Evolutionary conservation across 2,329 filamentous ascomycete species (phyloP).

Genomic region (Blastomyces parvus): DNA sequence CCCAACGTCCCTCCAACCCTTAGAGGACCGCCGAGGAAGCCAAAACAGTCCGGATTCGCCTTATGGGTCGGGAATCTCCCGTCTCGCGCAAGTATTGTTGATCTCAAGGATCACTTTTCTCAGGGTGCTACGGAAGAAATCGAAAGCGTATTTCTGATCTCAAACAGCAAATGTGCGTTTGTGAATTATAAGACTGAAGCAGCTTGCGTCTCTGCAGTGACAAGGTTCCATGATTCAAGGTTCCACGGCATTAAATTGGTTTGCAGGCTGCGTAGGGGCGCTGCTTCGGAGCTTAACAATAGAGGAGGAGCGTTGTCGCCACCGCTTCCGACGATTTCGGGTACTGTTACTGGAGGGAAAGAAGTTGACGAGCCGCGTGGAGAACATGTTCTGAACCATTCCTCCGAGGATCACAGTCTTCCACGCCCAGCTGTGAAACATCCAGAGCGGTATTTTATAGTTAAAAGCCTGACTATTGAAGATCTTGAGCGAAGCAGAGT

Average conservation of each 20-base stretch:
- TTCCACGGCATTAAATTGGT: slow-evolving; percentile 81
- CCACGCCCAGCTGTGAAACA: slow-evolving; percentile 25
- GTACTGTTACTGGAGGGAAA: neutral
- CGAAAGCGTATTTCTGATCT: slow-evolving; percentile 86
- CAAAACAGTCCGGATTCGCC: slow-evolving; percentile 67
- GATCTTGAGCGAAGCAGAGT: slow-evolving; percentile 81
- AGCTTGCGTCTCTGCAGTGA: slow-evolving; percentile 65
- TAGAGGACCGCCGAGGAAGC: slow-evolving; percentile 57
- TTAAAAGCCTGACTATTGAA: slow-evolving; percentile 86
- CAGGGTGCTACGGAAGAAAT: slow-evolving; percentile 63
- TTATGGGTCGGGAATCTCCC: slow-evolving; percentile 95
- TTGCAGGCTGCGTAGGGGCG: slow-evolving; percentile 59
- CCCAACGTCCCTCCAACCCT: slow-evolving; percentile 32
- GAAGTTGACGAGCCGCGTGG: neutral
- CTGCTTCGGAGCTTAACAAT: slow-evolving; percentile 47
- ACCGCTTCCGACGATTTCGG: slow-evolving; percentile 20
- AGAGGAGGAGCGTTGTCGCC: slow-evolving; percentile 44
- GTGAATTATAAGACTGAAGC: slow-evolving; percentile 83
- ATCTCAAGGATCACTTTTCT: slow-evolving; percentile 84
- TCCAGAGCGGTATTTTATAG: slow-evolving; percentile 75
- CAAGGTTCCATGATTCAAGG: slow-evolving; percentile 78
- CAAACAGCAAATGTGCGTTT: slow-evolving; percentile 95
- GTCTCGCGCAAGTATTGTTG: slow-evolving; percentile 68
- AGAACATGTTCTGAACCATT: neutral
- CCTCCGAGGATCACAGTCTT: neutral